Percentiles rank a stretch among this genome's conserved stretches.
These are phyloP conservation scores for Dryadomyces quercus-mongolicae DNA, from an alignment of 2,329 filamentous ascomycete species.

Conservation along the genomic window DNA sequence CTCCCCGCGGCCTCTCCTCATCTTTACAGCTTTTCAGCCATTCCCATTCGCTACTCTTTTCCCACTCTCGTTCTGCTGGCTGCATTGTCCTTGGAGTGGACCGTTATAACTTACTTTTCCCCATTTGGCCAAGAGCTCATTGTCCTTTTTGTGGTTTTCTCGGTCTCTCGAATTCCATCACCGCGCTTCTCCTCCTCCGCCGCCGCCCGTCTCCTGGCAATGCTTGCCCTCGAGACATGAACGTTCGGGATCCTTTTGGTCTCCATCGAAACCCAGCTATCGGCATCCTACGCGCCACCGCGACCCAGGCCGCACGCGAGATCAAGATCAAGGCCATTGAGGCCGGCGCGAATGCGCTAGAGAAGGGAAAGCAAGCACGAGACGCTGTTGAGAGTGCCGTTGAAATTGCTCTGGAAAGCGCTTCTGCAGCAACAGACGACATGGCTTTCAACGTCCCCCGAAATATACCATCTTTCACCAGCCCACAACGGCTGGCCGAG, in stretches of 20 bases:
- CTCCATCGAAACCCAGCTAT: constrained; percentile 22
- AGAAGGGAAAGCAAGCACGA: constrained; percentile 23
- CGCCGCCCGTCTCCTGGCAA: neutral
- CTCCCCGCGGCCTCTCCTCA: neutral
- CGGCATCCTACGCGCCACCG: constrained; percentile 36
- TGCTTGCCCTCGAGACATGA: constrained; percentile 18
- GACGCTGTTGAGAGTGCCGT: constrained; percentile 16
- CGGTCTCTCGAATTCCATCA: neutral
- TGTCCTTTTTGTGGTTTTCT: neutral
- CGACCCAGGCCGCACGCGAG: constrained; percentile 30
- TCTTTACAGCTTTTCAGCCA: neutral
- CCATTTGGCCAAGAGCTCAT: neutral
- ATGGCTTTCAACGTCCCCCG: constrained; percentile 58
- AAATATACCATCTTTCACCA: constrained; percentile 57
- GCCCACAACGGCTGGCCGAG: constrained; percentile 52
- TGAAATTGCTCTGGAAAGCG: constrained; percentile 10
- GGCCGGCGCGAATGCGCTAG: constrained; percentile 34
- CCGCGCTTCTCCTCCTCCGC: neutral
- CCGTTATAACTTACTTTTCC: neutral
- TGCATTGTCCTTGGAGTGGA: neutral
- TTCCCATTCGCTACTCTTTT: neutral
- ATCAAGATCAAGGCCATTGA: constrained; percentile 36
- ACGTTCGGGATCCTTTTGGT: constrained; percentile 30
- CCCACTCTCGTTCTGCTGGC: neutral
- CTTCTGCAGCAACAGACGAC: constrained; percentile 17